Conservation (phyloP, 345 rosid species). For the Boechera retrofracta region DNA sequence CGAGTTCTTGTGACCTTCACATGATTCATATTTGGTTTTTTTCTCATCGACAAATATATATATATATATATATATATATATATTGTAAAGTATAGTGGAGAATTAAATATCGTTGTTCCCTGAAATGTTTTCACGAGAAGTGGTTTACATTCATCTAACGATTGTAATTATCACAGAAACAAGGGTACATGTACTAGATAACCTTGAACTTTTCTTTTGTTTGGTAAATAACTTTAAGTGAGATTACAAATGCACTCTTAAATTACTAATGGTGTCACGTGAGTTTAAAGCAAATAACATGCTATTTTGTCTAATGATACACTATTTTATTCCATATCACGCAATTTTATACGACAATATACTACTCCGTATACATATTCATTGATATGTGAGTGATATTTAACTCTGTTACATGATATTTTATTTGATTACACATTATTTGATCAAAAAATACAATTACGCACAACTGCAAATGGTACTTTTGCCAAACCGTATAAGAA, state of each 20-base stretch:
- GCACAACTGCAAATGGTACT: neutral
- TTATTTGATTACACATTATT: neutral
- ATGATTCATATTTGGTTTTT: conserved; percentile 2
- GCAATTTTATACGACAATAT: neutral
- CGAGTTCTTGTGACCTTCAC: neutral
- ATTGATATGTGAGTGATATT: neutral
- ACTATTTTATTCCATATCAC: neutral
- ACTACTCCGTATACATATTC: neutral
- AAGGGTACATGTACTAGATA: neutral
- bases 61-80: too few species aligned
- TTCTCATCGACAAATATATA: neutral
- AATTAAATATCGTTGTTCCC: neutral
- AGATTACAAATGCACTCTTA: neutral
- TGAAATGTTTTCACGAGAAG: neutral
- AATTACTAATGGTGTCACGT: neutral
- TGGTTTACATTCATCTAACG: neutral
- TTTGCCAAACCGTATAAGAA: neutral
- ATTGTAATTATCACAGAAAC: neutral
- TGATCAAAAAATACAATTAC: neutral
- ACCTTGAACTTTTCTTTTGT: neutral
- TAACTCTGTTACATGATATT: neutral
- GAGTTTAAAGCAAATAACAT: neutral
- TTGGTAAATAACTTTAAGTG: neutral
- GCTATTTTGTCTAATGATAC: neutral
- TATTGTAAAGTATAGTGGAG: neutral